Evolutionary conservation across 2,329 filamentous ascomycete genomes (phyloP).

Genomic region (Thelonectria discophora): DNA sequence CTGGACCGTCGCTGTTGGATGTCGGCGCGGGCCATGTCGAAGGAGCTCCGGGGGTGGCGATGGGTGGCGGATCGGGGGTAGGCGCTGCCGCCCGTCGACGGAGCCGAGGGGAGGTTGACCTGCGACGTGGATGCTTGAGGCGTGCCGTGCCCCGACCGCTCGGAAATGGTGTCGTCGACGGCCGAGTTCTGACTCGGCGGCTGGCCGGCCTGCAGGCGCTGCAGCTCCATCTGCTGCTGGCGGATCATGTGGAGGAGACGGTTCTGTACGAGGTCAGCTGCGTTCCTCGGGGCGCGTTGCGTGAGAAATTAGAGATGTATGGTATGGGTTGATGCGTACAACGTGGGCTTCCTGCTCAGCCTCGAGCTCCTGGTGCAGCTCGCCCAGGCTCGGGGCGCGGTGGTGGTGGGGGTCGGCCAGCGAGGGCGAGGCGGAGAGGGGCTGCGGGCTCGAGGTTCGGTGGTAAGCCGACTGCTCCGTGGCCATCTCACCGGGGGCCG

Average conservation of each 20-base stretch:
- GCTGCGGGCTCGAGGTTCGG: conserved; percentile 53
- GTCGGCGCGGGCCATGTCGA: conserved; percentile 66
- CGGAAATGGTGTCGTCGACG: conserved; percentile 60
- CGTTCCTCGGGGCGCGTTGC: neutral
- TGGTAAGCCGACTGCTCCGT: conserved; percentile 51
- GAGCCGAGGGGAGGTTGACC: conserved; percentile 44
- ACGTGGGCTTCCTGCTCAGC: conserved; percentile 83
- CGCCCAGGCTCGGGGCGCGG: conserved; percentile 75
- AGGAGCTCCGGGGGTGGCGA: conserved; percentile 64
- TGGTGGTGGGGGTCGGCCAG: conserved; percentile 68
- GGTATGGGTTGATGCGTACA: conserved; percentile 62
- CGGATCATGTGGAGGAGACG: conserved; percentile 80
- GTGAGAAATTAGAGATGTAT: too few relatives aligned
- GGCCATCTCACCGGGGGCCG: conserved; percentile 74
- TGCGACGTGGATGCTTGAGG: conserved; percentile 49
- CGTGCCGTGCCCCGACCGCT: conserved; percentile 53
- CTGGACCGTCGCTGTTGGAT: conserved; percentile 65
- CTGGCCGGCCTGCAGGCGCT: conserved; percentile 63
- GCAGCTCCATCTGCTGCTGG: conserved; percentile 76
- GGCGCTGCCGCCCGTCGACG: conserved; percentile 51
- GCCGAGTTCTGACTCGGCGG: conserved; percentile 48
- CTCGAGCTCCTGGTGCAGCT: conserved; percentile 81
- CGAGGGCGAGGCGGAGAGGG: conserved; percentile 58
- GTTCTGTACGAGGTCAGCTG: conserved; percentile 60
- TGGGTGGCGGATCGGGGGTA: conserved; percentile 62